Conservation (phyloP, 176 grass and related monocot genomes). For the Stipa capillata region DNA sequence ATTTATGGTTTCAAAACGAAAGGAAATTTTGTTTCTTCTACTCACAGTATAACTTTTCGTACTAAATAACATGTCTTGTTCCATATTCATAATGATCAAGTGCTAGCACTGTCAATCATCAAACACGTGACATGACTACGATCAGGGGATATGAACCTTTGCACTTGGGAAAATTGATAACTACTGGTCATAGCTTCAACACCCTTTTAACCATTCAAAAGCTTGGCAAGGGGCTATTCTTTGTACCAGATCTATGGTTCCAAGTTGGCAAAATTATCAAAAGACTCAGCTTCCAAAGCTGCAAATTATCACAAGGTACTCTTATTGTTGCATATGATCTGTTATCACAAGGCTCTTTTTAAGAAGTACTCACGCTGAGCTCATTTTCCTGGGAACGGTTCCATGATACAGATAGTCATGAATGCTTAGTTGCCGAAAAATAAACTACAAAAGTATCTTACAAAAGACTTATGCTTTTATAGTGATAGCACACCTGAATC, state of each 20-base stretch:
- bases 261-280: neutral
- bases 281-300: slow-evolving; percentile 9
- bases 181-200: neutral
- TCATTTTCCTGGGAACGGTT: neutral
- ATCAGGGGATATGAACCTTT: neutral
- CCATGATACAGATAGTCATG: neutral
- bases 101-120: neutral
- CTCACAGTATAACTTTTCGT: neutral
- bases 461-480: neutral
- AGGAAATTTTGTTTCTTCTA: neutral
- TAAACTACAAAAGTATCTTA: neutral
- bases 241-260: neutral
- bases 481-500: neutral
- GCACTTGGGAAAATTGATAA: slow-evolving; percentile 8
- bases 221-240: neutral
- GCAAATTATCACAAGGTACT: neutral
- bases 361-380: neutral
- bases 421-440: neutral
- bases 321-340: neutral
- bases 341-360: neutral
- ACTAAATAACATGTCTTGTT: neutral
- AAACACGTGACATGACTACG: slow-evolving; percentile 21
- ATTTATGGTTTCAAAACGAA: neutral
- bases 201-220: neutral
- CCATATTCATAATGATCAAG: neutral